Evolutionary conservation across 179 eudicot species (phyloP), one percentile per base, ranked within the genome.

Genomic region (Pouteria campechiana): DNA sequence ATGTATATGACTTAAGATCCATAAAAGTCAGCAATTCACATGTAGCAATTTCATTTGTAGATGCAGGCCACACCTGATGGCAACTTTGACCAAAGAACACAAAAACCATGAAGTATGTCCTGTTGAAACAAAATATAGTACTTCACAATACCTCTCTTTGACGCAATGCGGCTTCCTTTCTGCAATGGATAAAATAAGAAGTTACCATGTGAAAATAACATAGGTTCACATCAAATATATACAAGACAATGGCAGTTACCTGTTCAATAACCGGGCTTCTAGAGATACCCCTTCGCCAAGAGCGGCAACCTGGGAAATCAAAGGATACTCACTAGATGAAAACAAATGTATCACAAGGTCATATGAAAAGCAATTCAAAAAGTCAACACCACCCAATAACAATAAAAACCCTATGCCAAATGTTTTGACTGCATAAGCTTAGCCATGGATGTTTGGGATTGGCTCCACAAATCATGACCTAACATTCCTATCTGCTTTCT

Each of bases 91-190:
- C 17, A 23, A 47, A 46, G 4, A 10, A 46, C 6, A 16, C 17
- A 17, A 13, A 21, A 38, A 11, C 13, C 7, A 22, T 20, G 22
- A 18, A 28, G 34, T 19, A 29, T 44, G 14, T 20, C 15, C 29
- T 20, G 46, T 28, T 27, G 7, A 25, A 19, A 34, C 21, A 3
- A 27, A 20, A 29, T 1, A n/a, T 25, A 12, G 10, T 6, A 25
- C 2, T 15, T 30, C 39, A 5, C 22, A 40, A 16, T 58, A 92
- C 99, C 94, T 92, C 99, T 69, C 96, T 73, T 75, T 83, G 83
- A 21, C 93, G 87, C 54, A 92, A 45, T 47, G 87, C 94, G 46
- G 87, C 94, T 72, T 92, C 96, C 74, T 87, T 92, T 77, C 99
- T 87, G 86, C 38, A 69, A 37, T 41, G 18, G 48, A 47, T 54